phyloP scores from a whole-genome alignment of 108 stramenopile genomes.

The Fragilariopsis cylindrus region DNA sequence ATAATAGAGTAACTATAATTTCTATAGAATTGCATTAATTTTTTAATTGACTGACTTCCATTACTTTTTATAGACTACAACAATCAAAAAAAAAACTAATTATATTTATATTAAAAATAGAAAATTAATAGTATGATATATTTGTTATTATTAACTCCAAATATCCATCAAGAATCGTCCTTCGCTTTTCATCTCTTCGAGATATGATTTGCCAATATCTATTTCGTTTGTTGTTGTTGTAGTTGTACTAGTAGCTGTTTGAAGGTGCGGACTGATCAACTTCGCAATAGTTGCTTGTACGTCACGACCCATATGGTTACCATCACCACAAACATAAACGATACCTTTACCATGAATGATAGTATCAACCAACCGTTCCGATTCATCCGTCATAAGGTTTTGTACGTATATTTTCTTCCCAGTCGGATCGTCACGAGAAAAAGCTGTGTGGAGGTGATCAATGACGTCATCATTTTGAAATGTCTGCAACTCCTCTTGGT shows the following conservation, averaged over 20 bases:
- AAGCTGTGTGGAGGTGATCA: constrained; percentile 77
- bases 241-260: constrained; percentile 12
- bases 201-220: constrained; percentile 37
- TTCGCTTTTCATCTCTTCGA: constrained; percentile 64
- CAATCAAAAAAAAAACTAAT: too few relatives aligned
- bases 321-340: constrained; percentile 93
- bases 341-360: constrained; percentile 60
- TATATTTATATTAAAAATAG: too few relatives aligned
- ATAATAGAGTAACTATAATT: too few relatives aligned
- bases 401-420: constrained; percentile 81
- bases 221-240: constrained; percentile 17
- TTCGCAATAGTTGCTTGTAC: constrained; percentile 76
- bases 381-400: constrained; percentile 54
- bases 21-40: too few relatives aligned
- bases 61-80: too few relatives aligned
- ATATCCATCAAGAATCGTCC: constrained; percentile 76
- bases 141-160: constrained; percentile 49
- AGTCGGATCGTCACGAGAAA: constrained; percentile 73
- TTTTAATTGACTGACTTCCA: too few relatives aligned
- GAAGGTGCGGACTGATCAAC: constrained; percentile 38
- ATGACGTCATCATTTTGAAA: constrained; percentile 68
- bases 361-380: constrained; percentile 48
- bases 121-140: too few relatives aligned
- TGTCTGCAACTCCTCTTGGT: constrained; percentile 78
- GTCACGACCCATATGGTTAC: constrained; percentile 91